These are phyloP conservation scores for Globisporangium uncinulatum DNA, from an alignment of 352 stramenopile species.

Conservation along the genomic window DNA sequence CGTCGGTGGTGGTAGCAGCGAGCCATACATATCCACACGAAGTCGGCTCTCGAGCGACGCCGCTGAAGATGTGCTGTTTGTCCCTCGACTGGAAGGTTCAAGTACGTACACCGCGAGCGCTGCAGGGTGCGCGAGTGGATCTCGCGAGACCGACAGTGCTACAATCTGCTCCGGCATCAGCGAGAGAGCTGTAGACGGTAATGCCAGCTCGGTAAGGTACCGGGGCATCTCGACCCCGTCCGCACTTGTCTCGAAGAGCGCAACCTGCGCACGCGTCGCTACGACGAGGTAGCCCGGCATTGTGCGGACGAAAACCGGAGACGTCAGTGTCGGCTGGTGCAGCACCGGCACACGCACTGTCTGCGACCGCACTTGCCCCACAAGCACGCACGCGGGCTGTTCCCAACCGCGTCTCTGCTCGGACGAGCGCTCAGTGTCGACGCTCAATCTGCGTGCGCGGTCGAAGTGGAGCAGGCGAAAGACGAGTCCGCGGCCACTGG, in stretches of 20 bases:
- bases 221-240: conserved; percentile 4
- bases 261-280: conserved; percentile 12
- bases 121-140: conserved; percentile 10
- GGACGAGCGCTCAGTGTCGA: background rate
- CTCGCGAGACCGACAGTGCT: conserved; percentile 5
- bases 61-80: background rate
- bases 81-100: background rate
- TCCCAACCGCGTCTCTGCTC: background rate
- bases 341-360: background rate
- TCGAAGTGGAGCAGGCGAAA: conserved; percentile 25
- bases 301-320: background rate
- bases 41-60: background rate
- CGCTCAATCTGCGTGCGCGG: conserved; percentile 12
- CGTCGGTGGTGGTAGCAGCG: conserved; percentile 14
- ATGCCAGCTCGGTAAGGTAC: conserved; percentile 16
- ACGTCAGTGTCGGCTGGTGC: background rate
- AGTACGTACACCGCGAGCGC: conserved; percentile 8
- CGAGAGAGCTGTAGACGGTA: background rate
- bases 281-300: conserved; percentile 25
- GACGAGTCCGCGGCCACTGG: conserved; percentile 17
- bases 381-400: conserved; percentile 8
- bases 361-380: conserved; percentile 2
- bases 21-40: conserved; percentile 20
- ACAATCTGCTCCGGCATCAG: background rate
- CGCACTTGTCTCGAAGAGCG: conserved; percentile 20